Conservation (phyloP, 106 monocot species). For the Hemerocallis citrina region DNA sequence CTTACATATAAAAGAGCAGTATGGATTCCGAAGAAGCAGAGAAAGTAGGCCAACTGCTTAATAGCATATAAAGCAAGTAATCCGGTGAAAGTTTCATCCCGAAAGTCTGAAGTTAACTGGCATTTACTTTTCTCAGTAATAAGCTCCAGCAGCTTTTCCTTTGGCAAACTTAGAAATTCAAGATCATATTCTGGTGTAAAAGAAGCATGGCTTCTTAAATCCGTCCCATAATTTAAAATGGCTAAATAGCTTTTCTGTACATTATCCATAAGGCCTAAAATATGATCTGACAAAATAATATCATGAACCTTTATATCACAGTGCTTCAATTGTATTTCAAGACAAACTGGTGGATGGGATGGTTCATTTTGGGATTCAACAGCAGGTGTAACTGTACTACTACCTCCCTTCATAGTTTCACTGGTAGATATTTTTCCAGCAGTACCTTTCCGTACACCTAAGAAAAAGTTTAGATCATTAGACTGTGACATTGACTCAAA, state of each 20-base stretch:
- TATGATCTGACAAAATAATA: constrained; percentile 27
- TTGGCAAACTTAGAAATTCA: constrained; percentile 34
- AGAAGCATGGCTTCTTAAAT: constrained; percentile 16
- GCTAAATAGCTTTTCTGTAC: constrained; percentile 34
- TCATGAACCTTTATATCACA: constrained; percentile 45
- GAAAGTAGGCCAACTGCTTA: constrained; percentile 47
- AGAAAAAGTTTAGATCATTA: constrained; percentile 60
- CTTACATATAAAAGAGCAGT: constrained; percentile 39
- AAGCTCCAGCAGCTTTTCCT: constrained; percentile 37
- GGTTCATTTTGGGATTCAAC: constrained; percentile 9
- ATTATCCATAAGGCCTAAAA: constrained; percentile 29
- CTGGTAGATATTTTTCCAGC: constrained; percentile 5
- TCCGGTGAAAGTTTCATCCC: constrained; percentile 22
- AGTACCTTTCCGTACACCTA: constrained; percentile 43
- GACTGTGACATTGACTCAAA: constrained; percentile 52
- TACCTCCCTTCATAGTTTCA: constrained; percentile 6
- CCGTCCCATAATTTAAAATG: constrained; percentile 32
- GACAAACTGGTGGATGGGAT: constrained; percentile 8
- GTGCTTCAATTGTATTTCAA: constrained; percentile 6
- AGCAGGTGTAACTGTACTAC: constrained; percentile 5
- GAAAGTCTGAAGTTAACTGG: constrained; percentile 5
- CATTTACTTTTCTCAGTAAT: constrained; percentile 22
- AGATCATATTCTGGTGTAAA: constrained; percentile 7
- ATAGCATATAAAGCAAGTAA: constrained; percentile 37
- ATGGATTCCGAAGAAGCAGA: constrained; percentile 66